Evolutionary conservation across 2,329 filamentous ascomycete species (phyloP), one percentile per base, ranked within the genome.

Genomic region (Cordyceps farinosa): DNA sequence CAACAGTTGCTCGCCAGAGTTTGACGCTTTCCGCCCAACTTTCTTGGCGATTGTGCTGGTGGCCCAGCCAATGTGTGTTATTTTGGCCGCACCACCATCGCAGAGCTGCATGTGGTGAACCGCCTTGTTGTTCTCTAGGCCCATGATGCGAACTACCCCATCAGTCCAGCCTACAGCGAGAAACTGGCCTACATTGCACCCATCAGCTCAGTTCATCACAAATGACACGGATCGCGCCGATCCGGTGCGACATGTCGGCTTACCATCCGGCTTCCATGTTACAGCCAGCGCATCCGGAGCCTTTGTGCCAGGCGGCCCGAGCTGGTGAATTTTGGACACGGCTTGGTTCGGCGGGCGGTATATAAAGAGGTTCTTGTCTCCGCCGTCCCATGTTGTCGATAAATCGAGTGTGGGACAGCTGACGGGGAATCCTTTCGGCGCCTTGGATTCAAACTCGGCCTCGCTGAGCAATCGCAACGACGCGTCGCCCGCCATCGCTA

Each of bases 331-430:
- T 67, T 81, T 85, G 61, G 82, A 80, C 10, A 86, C 83, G 8
- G 79, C 69, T 67, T 97, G 91, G 1, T 89, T 89, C 65, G 90
- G 91, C 17, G 93, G 84, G 55, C 94, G 85, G 75, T 90, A 93
- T 50, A 97, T 87, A 67, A 89, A 83, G 22, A 97, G 79, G 56
- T 87, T 86, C 55, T 86, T 86, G 65, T 87, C 84, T 17, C 83
- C 81, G n/a, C 83, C 85, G 13, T 90, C 90, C 74, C 78, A 78
- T 13, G 92, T 82, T 5, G 89, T 88, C n/a, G 90, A 82, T 52
- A 98, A 82, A 76, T 97, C 91, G 79, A 96, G 90, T 9, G 88
- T 89, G 17, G 93, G 91, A 75, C 92, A 96, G 75, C 90, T 91
- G 32, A 87, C 83, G 40, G 94, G 80, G 57, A 89, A 83, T 53